A percentile compares a stretch with the other conserved stretches of the same genome.
These are phyloP conservation scores for Nadsonia fulvescens DNA, from an alignment of 805 yeast species.

Conservation along the genomic window DNA sequence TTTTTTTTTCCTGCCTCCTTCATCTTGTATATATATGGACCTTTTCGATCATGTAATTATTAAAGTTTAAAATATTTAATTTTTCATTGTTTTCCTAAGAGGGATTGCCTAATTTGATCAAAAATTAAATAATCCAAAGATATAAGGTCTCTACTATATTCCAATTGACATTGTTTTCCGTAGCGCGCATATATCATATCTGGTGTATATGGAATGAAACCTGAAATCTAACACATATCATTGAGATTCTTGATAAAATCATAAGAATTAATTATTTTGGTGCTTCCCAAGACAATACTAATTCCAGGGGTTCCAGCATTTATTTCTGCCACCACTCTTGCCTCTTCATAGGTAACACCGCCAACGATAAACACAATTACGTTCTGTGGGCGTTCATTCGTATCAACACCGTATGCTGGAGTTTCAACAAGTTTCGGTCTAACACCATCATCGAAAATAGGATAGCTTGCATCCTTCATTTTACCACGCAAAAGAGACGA, in stretches of 20 bases:
- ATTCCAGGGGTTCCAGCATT: slow-evolving; percentile 34
- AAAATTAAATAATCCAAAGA: no score
- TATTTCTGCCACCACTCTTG: slow-evolving; percentile 60
- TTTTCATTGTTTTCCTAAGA: no score
- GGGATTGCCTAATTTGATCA: no score
- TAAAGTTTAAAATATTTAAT: no score
- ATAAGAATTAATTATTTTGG: slow-evolving; percentile 33
- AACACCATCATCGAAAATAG: slow-evolving; percentile 22
- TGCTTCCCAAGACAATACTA: slow-evolving; percentile 69
- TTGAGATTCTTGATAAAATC: slow-evolving; percentile 22
- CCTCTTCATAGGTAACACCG: slow-evolving; percentile 86
- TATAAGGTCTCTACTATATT: no score
- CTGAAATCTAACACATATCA: no score
- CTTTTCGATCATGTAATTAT: no score
- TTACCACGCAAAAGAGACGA: slow-evolving; percentile 25
- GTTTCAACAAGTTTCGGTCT: slow-evolving; percentile 6
- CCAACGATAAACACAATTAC: slow-evolving; percentile 38
- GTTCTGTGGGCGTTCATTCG: slow-evolving; percentile 19
- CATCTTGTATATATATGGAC: no score
- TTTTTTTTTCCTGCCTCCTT: no score
- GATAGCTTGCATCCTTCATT: slow-evolving; percentile 24
- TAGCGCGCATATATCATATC: no score
- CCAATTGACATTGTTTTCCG: no score
- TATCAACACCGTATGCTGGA: slow-evolving; percentile 9
- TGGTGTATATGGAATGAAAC: no score